These are phyloP conservation scores for Porcisia hertigi DNA, from an alignment of 208 protist species.

Conservation along the genomic window DNA sequence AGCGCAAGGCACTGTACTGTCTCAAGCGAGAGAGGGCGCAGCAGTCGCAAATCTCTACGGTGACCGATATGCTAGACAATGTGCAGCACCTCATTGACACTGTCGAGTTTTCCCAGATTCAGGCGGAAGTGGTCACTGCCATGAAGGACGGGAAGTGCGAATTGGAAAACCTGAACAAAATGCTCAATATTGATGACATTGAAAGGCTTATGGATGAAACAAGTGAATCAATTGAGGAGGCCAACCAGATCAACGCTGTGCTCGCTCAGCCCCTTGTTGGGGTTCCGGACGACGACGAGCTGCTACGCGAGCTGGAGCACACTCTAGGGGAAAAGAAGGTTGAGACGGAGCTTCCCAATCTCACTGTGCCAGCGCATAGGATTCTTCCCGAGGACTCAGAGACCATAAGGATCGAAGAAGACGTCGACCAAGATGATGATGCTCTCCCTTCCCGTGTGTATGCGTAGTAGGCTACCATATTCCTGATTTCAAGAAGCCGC, in stretches of 20 bases:
- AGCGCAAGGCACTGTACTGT: constrained; percentile 78
- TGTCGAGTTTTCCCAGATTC: constrained; percentile 77
- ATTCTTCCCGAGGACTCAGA: constrained; percentile 10
- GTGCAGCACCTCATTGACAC: constrained; percentile 77
- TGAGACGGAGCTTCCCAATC: constrained; percentile 20
- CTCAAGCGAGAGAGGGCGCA: constrained; percentile 75
- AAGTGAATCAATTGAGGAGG: constrained; percentile 71
- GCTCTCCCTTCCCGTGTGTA: constrained; percentile 13
- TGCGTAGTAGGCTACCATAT: constrained; percentile 8
- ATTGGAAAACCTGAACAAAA: constrained; percentile 74
- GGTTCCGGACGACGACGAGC: constrained; percentile 60
- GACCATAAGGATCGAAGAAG: background rate
- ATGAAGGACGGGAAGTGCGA: constrained; percentile 75
- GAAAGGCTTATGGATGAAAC: constrained; percentile 77
- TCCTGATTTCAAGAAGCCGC: background rate
- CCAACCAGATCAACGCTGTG: constrained; percentile 66
- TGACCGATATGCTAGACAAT: constrained; percentile 80
- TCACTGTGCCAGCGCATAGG: constrained; percentile 34
- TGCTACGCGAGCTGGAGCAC: constrained; percentile 53
- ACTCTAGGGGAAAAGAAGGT: constrained; percentile 11
- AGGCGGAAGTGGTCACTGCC: constrained; percentile 67
- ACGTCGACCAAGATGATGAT: constrained; percentile 10
- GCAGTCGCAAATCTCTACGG: constrained; percentile 48
- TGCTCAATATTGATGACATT: constrained; percentile 87
- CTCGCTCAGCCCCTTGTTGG: constrained; percentile 51